Evolutionary conservation across 2,329 filamentous ascomycete genomes (phyloP), one percentile per base, ranked within the genome.

Genomic region (Podosphaera xanthii): DNA sequence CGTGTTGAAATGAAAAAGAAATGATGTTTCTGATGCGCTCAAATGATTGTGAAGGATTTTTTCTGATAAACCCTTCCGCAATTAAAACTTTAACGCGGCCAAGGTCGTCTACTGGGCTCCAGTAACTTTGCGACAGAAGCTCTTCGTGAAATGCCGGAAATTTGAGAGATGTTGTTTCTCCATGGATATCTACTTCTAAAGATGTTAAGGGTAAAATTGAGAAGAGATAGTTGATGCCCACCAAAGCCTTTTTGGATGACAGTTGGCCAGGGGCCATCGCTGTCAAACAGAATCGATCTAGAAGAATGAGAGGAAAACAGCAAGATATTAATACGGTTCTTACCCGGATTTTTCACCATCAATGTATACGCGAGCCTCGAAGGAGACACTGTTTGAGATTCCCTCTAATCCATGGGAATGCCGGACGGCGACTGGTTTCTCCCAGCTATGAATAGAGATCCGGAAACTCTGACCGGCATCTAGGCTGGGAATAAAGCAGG

Each of bases 1-100:
- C 88, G 73, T 92, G 86, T 67, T 92, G 86, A 65, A 94, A 94
- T 0, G 87, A 83, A 70, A 94, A 92, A 12, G 79, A 78, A 33
- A 89, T 78, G 52, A 88, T 71, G 65, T 90, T 87, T 67, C 83
- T 85, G 62, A 86, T 73, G 48, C 81, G 74, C 65, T 87, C 81
- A 63, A 86, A 80, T 0, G 80, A 77, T 49, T 73, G 70, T 1
- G 72, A 71, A 0, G 71, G 59, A 1, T 65, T 62, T 73, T 77
- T 74, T 44, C 80, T 73, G 8, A 76, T 74, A 60, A 88, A 81
- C 0, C 86, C 83, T 67, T 91, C 87, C 55, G 84, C 82, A 60
- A 94, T 77, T 59, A 89, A 70, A 34, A 94, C 70, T 67, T 84
- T 88, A 71, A 94, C 84, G 6, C 87, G 80, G 5, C 87, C 87